These are phyloP conservation scores for Saccharomyces hybrid DNA, from an alignment of 1,139 yeast species.

Conservation along the genomic window DNA sequence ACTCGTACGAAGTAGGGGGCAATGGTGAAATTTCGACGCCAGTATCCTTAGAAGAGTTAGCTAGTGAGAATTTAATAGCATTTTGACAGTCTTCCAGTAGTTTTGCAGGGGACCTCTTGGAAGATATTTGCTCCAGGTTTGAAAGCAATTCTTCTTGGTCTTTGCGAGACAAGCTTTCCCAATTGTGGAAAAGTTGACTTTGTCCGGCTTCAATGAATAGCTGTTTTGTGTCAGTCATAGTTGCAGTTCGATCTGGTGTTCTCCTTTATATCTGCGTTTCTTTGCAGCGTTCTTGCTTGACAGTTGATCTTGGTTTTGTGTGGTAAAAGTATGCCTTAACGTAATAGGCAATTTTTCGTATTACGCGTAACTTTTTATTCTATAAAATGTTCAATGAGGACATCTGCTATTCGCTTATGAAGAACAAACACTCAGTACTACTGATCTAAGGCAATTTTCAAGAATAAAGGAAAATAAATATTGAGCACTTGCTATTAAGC, in stretches of 20 bases:
- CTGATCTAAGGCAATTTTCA: background rate
- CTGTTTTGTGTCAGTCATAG: slow-evolving; percentile 13
- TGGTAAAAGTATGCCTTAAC: background rate
- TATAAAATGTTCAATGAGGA: background rate
- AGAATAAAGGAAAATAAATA: background rate
- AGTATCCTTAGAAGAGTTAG: slow-evolving; percentile 5
- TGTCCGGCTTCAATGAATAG: slow-evolving; percentile 23
- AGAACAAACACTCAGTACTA: background rate
- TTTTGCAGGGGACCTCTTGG: slow-evolving; percentile 14
- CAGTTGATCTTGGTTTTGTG: background rate
- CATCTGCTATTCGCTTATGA: background rate
- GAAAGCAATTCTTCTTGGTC: slow-evolving; percentile 15
- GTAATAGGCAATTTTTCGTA: background rate
- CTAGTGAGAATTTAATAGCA: slow-evolving; percentile 19
- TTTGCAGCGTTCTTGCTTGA: background rate
- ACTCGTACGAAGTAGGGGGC: slow-evolving; percentile 26
- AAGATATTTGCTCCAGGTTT: slow-evolving; percentile 16
- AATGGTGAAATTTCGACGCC: slow-evolving; percentile 19
- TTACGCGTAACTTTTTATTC: background rate
- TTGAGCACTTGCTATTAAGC: background rate
- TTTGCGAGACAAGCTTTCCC: slow-evolving; percentile 12
- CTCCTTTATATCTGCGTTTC: background rate
- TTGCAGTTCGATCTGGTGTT: background rate
- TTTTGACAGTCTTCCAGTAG: slow-evolving; percentile 20
- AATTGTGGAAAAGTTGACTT: slow-evolving; percentile 23